These are phyloP conservation scores for Helicostylum pulchrum DNA, from an alignment of 192 early-diverging fungal species.

Conservation along the genomic window DNA sequence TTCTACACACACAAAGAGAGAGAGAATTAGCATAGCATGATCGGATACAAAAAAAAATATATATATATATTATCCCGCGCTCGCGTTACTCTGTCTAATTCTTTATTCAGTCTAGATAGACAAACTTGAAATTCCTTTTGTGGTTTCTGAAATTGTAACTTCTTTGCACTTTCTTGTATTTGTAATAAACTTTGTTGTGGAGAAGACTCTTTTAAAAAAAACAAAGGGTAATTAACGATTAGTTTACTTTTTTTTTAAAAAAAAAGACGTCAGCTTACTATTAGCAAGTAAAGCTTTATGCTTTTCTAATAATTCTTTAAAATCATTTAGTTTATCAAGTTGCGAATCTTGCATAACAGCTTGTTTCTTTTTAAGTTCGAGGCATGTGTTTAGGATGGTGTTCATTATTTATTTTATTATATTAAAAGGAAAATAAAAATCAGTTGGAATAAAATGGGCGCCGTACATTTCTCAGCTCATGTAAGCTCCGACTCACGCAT, in stretches of 20 bases:
- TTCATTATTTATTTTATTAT: constrained; percentile 2
- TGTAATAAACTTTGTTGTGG: background rate
- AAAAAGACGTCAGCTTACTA: background rate
- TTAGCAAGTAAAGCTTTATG: background rate
- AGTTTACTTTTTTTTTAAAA: background rate
- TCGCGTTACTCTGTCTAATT: constrained; percentile 61
- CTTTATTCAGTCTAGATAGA: constrained; percentile 68
- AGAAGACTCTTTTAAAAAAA: constrained; percentile 13
- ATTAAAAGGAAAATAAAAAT: background rate
- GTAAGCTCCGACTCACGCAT: background rate
- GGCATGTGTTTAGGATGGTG: background rate
- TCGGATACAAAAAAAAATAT: constrained; percentile 1
- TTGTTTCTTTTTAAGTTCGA: constrained; percentile 2
- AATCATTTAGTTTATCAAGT: background rate
- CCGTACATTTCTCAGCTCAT: background rate
- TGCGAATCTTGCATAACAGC: background rate
- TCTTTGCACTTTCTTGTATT: constrained; percentile 17
- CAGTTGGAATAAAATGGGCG: too few species aligned
- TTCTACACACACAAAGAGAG: constrained; percentile 33
- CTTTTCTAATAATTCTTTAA: constrained; percentile 6
- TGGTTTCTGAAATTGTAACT: constrained; percentile 40
- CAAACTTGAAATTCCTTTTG: constrained; percentile 63
- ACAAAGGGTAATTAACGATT: background rate
- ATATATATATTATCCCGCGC: background rate
- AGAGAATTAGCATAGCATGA: background rate